Conservation (phyloP, 345 rosid species). For the Euphorbia lathyris region DNA sequence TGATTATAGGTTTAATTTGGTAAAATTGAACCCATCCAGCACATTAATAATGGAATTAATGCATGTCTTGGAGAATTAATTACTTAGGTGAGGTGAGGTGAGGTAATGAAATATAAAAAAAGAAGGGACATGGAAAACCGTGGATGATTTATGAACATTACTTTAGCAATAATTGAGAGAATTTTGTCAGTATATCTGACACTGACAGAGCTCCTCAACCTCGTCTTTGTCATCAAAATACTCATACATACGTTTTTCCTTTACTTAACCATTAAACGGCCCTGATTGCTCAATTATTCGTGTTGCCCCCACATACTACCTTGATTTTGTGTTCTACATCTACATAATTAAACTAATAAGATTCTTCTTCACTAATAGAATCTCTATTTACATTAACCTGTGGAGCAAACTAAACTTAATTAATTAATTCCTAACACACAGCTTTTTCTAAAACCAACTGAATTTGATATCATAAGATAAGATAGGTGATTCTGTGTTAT, state of each 20-base stretch:
- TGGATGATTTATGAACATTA: constrained; percentile 6
- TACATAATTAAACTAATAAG: background rate
- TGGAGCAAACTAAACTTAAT: no score
- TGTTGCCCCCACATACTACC: constrained; percentile 7
- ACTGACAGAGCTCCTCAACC: background rate
- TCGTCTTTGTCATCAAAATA: constrained; percentile 10
- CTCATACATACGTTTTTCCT: background rate
- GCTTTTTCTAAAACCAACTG: no score
- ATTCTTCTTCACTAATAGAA: background rate
- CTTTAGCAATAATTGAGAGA: constrained; percentile 7
- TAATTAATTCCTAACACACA: no score
- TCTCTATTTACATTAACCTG: no score
- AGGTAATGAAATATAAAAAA: no score
- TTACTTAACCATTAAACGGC: constrained; percentile 21
- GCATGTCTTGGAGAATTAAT: no score
- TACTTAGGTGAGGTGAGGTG: background rate
- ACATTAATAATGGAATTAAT: no score
- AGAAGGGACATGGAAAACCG: background rate
- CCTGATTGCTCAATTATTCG: constrained; percentile 29
- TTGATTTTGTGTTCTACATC: background rate
- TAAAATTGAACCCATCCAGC: no score
- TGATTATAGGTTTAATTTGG: no score
- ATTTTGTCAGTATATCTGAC: constrained; percentile 15
- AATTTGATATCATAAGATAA: no score
- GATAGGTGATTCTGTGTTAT: no score